Base-by-base conservation (phyloP, 179 eudicot genomes). In the Actinidia chinensis region DNA sequence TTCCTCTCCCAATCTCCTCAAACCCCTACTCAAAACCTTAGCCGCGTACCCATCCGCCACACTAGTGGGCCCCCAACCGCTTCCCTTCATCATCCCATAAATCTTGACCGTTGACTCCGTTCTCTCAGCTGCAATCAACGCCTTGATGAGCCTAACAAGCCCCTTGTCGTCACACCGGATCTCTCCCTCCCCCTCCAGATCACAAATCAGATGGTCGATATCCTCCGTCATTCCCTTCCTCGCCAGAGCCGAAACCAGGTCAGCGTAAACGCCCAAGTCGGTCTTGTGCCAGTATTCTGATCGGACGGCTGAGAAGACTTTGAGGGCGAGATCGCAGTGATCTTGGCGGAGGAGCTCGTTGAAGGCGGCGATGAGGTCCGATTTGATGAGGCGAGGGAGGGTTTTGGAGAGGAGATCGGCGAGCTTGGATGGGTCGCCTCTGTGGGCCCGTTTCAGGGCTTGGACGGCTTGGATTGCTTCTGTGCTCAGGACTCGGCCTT, bases 401-500 rank as follows among this genome's bases (percentile, higher is more conserved):
- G 84, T 75, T 8, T 63, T 80, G 68, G 82, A 36, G 67, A 78
- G 22, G 68, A 73, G 73, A 46, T 76, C 59, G 81, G 76, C 56
- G 81, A 80, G 81, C 18, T 77, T 68, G 42, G 86, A 17, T 10
- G 75, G 84, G 15, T 76, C 76, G 18, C 76, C 50, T 74, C 79
- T 74, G 52, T 85, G 86, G 52, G 93, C 87, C 14, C 97, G 91
- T 73, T 93, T 95, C 25, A 93, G 91, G 80, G 93, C 52, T 81
- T 95, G 98, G 78, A 95, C 90, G 79, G 94, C 97, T 56, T 87
- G 91, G 89, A 93, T 93, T 75, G 99, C 92, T 89, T 93, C 98
- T 6, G 83, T 81, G 90, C 90, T 85, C 0, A 93, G 86, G 5
- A 88, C 82, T 4, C 99, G 90, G 83, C 99, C 99, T 69, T 87